These are phyloP conservation scores for Penicillium argentinense DNA, from an alignment of 495 filamentous ascomycete genomes.

Conservation along the genomic window DNA sequence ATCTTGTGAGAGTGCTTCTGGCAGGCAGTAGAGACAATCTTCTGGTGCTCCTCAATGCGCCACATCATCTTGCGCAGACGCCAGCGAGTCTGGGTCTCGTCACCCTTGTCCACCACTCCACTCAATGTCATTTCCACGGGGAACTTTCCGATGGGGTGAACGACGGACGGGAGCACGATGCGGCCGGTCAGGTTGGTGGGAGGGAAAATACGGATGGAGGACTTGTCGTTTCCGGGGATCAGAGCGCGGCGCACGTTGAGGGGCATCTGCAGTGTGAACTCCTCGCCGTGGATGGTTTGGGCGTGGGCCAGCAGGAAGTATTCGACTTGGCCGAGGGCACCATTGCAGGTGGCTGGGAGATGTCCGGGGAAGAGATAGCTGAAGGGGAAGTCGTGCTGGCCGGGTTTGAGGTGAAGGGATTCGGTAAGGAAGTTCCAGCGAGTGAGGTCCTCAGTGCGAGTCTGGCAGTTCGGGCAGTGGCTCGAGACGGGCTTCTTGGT, in stretches of 20 bases:
- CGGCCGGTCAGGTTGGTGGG: constrained; percentile 88
- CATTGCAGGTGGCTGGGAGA: constrained; percentile 78
- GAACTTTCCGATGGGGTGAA: constrained; percentile 86
- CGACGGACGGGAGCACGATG: constrained; percentile 74
- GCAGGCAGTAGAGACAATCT: constrained; percentile 80
- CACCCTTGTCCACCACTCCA: constrained; percentile 68
- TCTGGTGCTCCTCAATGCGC: constrained; percentile 85
- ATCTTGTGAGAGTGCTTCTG: constrained; percentile 71
- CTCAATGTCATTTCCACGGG: constrained; percentile 75
- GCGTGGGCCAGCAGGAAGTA: constrained; percentile 82
- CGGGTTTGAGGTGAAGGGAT: constrained; percentile 59
- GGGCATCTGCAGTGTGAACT: constrained; percentile 61
- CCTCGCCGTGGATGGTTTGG: constrained; percentile 55
- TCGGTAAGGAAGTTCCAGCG: constrained; percentile 77
- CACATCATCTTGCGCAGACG: constrained; percentile 86
- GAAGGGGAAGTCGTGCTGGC: constrained; percentile 84
- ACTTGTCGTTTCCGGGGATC: constrained; percentile 67
- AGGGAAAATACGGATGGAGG: constrained; percentile 88
- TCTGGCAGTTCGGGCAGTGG: constrained; percentile 75
- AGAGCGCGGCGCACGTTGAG: constrained; percentile 77
- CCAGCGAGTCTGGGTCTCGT: constrained; percentile 72
- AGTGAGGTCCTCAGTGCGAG: constrained; percentile 67
- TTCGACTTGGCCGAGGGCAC: constrained; percentile 66
- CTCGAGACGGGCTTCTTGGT: constrained; percentile 76
- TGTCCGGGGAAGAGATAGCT: constrained; percentile 84